A percentile compares a stretch with the other conserved stretches of the same genome.
Evolutionary conservation across 139 green algal species (phyloP).

Genomic region (Closterium sp.): DNA sequence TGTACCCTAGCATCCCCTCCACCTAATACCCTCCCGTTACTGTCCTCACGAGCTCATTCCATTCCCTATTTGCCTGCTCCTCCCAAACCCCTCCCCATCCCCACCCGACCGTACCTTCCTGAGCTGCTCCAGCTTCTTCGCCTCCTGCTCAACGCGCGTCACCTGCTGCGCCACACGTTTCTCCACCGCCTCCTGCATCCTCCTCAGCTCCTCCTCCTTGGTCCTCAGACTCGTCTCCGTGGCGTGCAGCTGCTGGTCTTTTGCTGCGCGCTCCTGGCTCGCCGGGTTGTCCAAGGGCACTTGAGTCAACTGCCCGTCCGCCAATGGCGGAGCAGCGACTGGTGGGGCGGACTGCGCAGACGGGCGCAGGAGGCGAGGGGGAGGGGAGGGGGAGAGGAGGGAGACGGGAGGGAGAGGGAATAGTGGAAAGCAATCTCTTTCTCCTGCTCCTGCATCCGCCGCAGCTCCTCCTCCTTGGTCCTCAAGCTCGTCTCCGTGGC

Average conservation of each 20-base stretch:
- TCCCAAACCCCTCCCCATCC: too few species aligned
- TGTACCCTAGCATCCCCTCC: too few species aligned
- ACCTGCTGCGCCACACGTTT: conserved; percentile 24
- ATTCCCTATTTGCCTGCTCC: too few species aligned
- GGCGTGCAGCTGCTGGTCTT: conserved; percentile 15
- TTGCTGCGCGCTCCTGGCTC: background rate
- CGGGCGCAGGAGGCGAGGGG: too few species aligned
- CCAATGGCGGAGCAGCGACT: background rate
- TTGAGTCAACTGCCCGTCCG: background rate
- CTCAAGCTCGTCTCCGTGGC: background rate
- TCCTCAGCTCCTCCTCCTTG: conserved; percentile 42
- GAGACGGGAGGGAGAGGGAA: background rate
- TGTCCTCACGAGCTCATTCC: too few species aligned
- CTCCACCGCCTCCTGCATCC: conserved; percentile 41
- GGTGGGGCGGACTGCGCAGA: background rate
- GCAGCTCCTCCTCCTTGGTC: conserved; percentile 23
- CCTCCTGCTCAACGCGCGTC: conserved; percentile 37
- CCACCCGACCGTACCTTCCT: conserved; percentile 1
- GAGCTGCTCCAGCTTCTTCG: conserved; percentile 36
- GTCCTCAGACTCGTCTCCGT: conserved; percentile 4
- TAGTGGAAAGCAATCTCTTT: background rate
- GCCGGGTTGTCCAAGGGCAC: background rate
- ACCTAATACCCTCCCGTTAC: too few species aligned
- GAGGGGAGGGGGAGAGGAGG: too few species aligned
- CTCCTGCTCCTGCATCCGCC: too few species aligned